Percentiles rank a stretch among this genome's conserved stretches.
Conservation (phyloP, 2,329 filamentous ascomycete species). For the Phialocephala sp. region DNA sequence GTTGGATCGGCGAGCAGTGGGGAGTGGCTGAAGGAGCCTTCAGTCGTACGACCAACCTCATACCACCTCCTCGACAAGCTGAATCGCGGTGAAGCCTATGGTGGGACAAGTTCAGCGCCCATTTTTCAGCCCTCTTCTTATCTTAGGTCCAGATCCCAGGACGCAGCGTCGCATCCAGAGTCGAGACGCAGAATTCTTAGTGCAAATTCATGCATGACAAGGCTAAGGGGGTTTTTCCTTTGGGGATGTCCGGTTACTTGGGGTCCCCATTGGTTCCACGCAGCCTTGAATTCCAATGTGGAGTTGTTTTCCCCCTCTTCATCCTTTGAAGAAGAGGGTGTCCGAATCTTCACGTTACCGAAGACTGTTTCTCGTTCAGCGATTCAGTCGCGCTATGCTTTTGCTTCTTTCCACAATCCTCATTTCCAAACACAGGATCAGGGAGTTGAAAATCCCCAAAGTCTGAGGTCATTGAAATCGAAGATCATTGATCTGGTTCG, state of each 20-base stretch:
- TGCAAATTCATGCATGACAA: neutral
- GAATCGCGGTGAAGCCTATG: neutral
- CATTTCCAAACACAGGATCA: neutral
- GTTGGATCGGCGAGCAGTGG: neutral
- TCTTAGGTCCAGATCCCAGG: constrained; percentile 4
- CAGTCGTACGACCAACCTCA: neutral
- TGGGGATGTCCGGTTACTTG: constrained; percentile 5
- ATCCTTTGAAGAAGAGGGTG: constrained; percentile 1
- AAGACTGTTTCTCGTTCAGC: constrained; percentile 1
- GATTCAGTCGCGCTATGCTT: neutral
- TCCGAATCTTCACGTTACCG: neutral
- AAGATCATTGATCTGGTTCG: neutral
- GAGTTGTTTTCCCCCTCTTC: constrained; percentile 5
- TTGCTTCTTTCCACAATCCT: constrained; percentile 5
- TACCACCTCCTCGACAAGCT: neutral
- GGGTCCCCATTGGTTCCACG: neutral
- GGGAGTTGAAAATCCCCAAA: neutral
- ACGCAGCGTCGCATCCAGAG: constrained; percentile 8
- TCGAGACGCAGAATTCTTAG: neutral
- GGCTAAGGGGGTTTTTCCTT: neutral
- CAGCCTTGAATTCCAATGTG: neutral
- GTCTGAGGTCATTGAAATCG: neutral
- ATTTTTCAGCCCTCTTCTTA: constrained; percentile 11
- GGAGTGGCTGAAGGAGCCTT: neutral
- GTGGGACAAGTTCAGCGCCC: constrained; percentile 6